phyloP scores from a whole-genome alignment of 208 protist genomes.

The Leptomonas seymouri region DNA sequence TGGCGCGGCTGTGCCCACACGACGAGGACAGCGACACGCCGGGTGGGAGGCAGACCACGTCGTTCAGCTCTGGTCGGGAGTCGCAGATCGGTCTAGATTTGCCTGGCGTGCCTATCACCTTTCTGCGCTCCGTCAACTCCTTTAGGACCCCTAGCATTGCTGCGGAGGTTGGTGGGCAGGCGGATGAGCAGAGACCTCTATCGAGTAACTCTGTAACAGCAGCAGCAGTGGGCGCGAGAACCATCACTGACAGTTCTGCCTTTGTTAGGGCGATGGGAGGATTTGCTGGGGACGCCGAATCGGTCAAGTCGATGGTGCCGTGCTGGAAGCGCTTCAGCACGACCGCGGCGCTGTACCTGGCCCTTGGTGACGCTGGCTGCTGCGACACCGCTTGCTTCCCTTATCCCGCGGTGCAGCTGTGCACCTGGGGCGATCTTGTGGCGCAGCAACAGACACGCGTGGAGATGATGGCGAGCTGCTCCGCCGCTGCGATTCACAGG shows the following conservation, averaged over 20 bases:
- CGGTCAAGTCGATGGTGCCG: slow-evolving; percentile 23
- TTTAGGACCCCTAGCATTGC: background rate
- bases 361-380: slow-evolving; percentile 49
- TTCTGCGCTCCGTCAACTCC: slow-evolving; percentile 19
- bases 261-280: background rate
- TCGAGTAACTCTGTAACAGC: background rate
- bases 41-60: background rate
- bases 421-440: slow-evolving; percentile 36
- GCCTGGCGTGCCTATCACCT: slow-evolving; percentile 7
- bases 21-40: slow-evolving; percentile 7
- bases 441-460: slow-evolving; percentile 30
- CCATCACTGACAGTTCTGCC: background rate
- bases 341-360: slow-evolving; percentile 54
- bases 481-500: slow-evolving; percentile 9
- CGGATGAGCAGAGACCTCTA: background rate
- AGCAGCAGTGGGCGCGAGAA: background rate
- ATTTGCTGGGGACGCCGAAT: background rate
- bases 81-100: slow-evolving; percentile 9
- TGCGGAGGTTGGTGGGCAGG: background rate
- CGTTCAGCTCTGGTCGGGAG: slow-evolving; percentile 6
- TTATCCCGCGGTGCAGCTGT: slow-evolving; percentile 53
- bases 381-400: slow-evolving; percentile 52
- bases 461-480: slow-evolving; percentile 29
- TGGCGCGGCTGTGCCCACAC: background rate
- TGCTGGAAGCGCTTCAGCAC: slow-evolving; percentile 59